Evolutionary conservation across 148 eudicot species (phyloP), one percentile per base, ranked within the genome.

Genomic region (Tetragonia tetragonoides): DNA sequence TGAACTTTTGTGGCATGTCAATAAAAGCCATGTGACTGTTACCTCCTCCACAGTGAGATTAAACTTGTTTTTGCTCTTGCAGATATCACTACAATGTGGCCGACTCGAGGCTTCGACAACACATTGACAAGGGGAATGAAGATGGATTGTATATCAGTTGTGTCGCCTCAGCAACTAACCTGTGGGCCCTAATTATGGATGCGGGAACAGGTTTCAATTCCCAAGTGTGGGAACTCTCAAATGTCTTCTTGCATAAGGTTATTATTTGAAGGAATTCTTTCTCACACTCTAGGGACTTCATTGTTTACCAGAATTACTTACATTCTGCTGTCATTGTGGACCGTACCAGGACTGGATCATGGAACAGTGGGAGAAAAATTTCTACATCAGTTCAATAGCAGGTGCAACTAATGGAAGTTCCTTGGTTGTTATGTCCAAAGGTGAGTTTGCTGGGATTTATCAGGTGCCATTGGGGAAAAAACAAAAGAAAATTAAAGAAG

Each of bases 61-160:
- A 5, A 72, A n/a, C 38, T 69, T 44, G 9, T 68, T 78, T 8
- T 38, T 62, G 15, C 73, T 60, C 18, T 83, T 78, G 84, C 81
- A 92, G 97, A 81, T 92, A 92, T 83, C 97, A 92, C 74, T 92
- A 92, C 82, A 92, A 92, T 83, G 97, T 92, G 75, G 91, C 95
- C 4, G 97, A 92, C 65, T 74, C 91, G 60, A 90, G 95, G 81
- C 95, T 92, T 82, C 86, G 83, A 56, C 97, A 92, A 72, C 97
- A 92, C 83, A 92, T 92, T 21, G 93, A 92, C 57, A 92, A 92
- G 81, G 97, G 97, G 38, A 85, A 86, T 70, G 97, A 90, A 88
- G 97, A 92, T 81, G 93, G 93, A 72, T 78, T 92, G 56, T 87
- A 83, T 69, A 89, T 92, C 74, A 92, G 97, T 72, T 90, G 95